Percentiles rank a stretch among this genome's conserved stretches.
These are phyloP conservation scores for Hypoxylon cercidicola DNA, from an alignment of 495 filamentous ascomycete genomes.

Conservation along the genomic window DNA sequence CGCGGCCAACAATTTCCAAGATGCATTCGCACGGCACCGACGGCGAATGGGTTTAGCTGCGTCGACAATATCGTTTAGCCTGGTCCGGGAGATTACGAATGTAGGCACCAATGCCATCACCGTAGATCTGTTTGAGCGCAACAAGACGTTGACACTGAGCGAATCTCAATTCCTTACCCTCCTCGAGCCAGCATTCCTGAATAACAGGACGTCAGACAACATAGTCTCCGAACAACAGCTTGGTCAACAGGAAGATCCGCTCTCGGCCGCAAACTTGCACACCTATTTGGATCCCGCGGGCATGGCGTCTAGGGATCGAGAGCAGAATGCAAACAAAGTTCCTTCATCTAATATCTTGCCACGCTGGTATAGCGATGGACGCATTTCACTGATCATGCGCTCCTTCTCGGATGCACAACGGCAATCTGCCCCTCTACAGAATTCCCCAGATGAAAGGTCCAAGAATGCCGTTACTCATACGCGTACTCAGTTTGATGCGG, in stretches of 20 bases:
- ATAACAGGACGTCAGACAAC: not conserved
- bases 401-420: conserved; percentile 23
- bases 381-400: conserved; percentile 40
- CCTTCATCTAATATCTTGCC: conserved; percentile 23
- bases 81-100: conserved; percentile 14
- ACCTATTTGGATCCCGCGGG: conserved; percentile 42
- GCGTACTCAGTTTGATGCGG: not conserved
- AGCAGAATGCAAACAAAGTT: conserved; percentile 16
- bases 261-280: conserved; percentile 39
- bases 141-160: conserved; percentile 15
- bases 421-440: conserved; percentile 9
- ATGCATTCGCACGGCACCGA: conserved; percentile 51
- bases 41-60: conserved; percentile 43
- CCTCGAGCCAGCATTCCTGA: conserved; percentile 37
- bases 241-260: conserved; percentile 29
- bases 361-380: conserved; percentile 41
- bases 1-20: conserved; percentile 64
- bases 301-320: conserved; percentile 29
- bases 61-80: conserved; percentile 10
- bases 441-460: not conserved
- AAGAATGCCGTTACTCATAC: not conserved
- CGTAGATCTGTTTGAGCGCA: conserved; percentile 9
- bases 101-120: conserved; percentile 20
- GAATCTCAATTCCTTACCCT: conserved; percentile 21
- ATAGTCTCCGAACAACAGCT: too few relatives aligned